Base-by-base conservation (phyloP, 805 yeast genomes). In the Wickerhamiella bombiphila region DNA sequence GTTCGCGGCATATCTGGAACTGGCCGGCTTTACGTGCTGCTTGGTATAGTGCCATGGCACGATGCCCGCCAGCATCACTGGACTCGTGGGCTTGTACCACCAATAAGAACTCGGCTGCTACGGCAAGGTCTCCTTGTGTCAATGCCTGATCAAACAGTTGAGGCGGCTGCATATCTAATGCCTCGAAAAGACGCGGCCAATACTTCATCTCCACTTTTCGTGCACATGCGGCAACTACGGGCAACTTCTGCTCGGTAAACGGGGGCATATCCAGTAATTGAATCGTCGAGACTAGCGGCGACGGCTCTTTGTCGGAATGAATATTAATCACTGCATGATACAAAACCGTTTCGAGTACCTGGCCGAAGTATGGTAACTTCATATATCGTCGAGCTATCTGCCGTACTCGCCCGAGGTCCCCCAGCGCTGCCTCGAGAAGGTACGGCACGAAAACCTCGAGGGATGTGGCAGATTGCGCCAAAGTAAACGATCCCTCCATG, bases 161-260 rank as follows among this genome's bases (percentile, higher is more conserved):
- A 8, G 39, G 41, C 1, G 54, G 50, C 8, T 57, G 55, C 15
- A 58, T 44, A 2, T 64, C 66, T 1, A 55, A 52, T 3, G 58
- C 51, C 15, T 50, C 53, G 42, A 64, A 63, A 32, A 63, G 49
- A 15, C 42, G 42, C n/a, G 48, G 38, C 80, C 80, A 73, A 49
- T 68, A 68, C 29, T 60, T 63, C 35, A 67, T 62, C 47, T 73
- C 80, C 13, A 72, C 72, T 42, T 73, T 73, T 22, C 80, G 56
- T 24, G 76, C 68, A 46, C 77, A 72, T 4, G 63, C 59, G 3
- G 63, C 61, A 4, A 64, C 44, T 6, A 63, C 59, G 22, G 57
- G 61, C 6, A 58, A 46, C 48, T 52, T 54, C 32, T 37, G 40
- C 22, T 57, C 55, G 1, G 61, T 61, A 34, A 61, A 63, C 34